These are phyloP conservation scores for Ophiognomonia clavigignenti-juglandacearum DNA, from an alignment of 2,329 filamentous ascomycete genomes.

Conservation along the genomic window DNA sequence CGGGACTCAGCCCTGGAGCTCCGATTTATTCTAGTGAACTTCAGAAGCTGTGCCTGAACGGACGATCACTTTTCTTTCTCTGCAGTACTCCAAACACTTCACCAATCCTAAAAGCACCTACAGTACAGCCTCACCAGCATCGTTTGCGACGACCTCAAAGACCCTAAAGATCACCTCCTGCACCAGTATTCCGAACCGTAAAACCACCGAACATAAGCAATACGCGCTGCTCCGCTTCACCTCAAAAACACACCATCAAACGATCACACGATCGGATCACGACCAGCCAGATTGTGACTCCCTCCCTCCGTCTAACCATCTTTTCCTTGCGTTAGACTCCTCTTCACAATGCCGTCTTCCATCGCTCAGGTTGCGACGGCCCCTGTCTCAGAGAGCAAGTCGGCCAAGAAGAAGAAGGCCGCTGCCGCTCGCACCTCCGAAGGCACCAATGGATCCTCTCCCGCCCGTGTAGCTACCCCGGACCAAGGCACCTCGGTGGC, in stretches of 20 bases:
- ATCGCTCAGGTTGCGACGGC: conserved; percentile 58
- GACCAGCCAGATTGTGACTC: background rate
- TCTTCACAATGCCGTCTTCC: conserved; percentile 57
- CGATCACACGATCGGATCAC: no score
- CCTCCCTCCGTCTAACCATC: conserved; percentile 2
- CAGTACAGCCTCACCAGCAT: no score
- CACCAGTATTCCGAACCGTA: no score
- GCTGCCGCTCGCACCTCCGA: conserved; percentile 34
- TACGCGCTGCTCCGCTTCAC: no score
- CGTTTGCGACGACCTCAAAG: background rate
- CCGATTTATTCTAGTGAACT: no score
- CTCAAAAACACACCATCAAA: no score
- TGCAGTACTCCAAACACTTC: conserved; percentile 3
- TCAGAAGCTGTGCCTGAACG: no score
- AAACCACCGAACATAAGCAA: no score
- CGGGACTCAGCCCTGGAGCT: no score
- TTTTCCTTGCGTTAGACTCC: conserved; percentile 2
- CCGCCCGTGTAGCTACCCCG: conserved; percentile 45
- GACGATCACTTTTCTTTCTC: no score
- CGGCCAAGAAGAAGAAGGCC: conserved; percentile 65
- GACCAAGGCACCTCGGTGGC: conserved; percentile 45
- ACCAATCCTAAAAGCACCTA: conserved; percentile 6
- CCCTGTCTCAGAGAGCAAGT: conserved; percentile 55
- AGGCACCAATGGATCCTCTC: conserved; percentile 47
- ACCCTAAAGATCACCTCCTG: background rate